Conservation (phyloP, 306 rosid species). For the Betula pendula region DNA sequence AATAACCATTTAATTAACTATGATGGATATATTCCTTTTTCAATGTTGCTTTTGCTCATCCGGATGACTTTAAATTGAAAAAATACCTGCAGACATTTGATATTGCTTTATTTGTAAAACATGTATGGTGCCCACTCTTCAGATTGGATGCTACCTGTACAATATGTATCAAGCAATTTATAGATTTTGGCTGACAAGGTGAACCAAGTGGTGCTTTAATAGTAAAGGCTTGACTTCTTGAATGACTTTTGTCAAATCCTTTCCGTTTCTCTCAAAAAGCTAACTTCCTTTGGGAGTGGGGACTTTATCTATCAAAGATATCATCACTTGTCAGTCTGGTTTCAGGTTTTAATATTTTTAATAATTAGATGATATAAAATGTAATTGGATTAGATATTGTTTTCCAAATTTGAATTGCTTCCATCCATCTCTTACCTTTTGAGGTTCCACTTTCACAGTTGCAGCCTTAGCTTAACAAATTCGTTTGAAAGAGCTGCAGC, state of each 20-base stretch:
- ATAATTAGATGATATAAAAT: not conserved
- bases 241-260: not conserved
- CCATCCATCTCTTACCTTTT: slow-evolving; percentile 31
- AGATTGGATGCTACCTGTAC: not conserved
- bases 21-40: not conserved
- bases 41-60: not conserved
- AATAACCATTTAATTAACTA: not conserved
- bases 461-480: slow-evolving; percentile 82
- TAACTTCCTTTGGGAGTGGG: not conserved
- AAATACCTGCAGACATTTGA: not conserved
- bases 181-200: not conserved
- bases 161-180: not conserved
- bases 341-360: not conserved
- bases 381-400: slow-evolving; percentile 6
- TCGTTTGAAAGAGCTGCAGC: slow-evolving; percentile 97
- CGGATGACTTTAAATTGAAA: not conserved
- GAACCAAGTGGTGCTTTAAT: slow-evolving; percentile 1
- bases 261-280: not conserved
- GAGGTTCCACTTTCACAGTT: slow-evolving; percentile 60
- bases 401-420: slow-evolving; percentile 25
- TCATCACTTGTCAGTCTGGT: not conserved
- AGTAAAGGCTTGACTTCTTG: not conserved
- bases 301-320: not conserved
- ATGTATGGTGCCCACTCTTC: not conserved
- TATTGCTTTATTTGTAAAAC: not conserved